Base-by-base conservation (phyloP, 345 rosid genomes). In the Sisymbrium irio region DNA sequence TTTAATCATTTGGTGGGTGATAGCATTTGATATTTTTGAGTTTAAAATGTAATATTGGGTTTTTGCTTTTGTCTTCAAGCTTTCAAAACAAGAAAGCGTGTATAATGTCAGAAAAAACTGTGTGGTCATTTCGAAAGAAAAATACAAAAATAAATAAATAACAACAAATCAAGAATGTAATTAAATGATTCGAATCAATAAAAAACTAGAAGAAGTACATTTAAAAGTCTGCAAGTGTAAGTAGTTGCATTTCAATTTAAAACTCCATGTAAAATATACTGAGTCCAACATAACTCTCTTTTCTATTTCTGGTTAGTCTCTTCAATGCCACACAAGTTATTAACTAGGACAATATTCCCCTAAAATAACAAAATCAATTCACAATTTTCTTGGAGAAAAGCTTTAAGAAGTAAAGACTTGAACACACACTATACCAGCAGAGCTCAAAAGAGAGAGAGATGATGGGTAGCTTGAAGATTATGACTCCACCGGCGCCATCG, bases 381-480 rank as follows among this genome's bases (percentile, higher is more conserved):
- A 57, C 30, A 40, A 1, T 17, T 73, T 54, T 51, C 33, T 59
- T 59, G 6, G n/a, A 47, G 49, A 17, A 37, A 28, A 14, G 56
- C 3, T 70, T 60, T 56, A 63, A 61, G 19, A 62, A 62, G 20
- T 22, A 22, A 22, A 32, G 68, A 7, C 41, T 67, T 59, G 7
- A 50, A 32, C 25, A 22, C 25, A 25, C 54, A 49, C 59, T 30
- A 28, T 71, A 7, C 9, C 25, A 74, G 15, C 58, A 56, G 14
- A 60, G 47, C 47, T 12, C 40, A 22, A 22, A 3, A 22, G 25
- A 22, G 25, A 51, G 54, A 50, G 22, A 36, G 15, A 77, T 77
- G 80, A 32, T 77, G 27, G 13, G 57, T 58, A 40, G 40, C 76
- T 58, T 83, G 3, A 78, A 42, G 45, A 68, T 80, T 41, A 69